Base-by-base conservation (phyloP, 2,329 filamentous ascomycete genomes). In the Hymenoscyphus linearis region DNA sequence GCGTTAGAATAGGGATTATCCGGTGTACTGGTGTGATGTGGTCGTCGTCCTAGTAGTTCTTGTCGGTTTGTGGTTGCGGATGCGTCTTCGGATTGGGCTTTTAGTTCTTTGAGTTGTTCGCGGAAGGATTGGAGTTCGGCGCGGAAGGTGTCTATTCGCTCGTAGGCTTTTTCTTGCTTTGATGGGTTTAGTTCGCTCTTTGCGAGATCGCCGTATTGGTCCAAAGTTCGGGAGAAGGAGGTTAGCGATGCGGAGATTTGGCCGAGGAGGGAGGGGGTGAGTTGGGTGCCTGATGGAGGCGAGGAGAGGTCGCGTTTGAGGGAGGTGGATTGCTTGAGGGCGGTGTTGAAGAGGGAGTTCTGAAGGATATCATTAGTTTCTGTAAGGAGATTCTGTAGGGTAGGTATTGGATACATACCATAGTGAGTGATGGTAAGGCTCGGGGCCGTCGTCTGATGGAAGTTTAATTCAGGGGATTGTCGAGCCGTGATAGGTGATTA, bases 111-210 rank as follows among this genome's bases (percentile, higher is more conserved):
- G 68, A 97, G 88, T 68, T 90, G 87, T 25, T 84, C 76, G 37
- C 91, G 84, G 74, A 92, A 96, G 59, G 93, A 90, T 57, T 86
- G 77, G 2, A 98, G 83, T 72, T 98, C 93, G 52, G 82, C 76
- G 62, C 91, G 87, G 76, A 99, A 99, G 69, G 86, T 91, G 75
- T 90, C 89, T 62, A 96, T 82, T 52, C 95, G 85, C 72, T 96
- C 91, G 66, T 85, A 81, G 0, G 93, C 95, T 72, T 98, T 96
- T 63, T 95, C 88, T 69, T 96, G 90, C 77, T 98, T 99, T 62
- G 90, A 88, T 4, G 89, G 84, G 60, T 96, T 93, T 35, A 96
- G 85, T 75, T 99, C 95, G 70, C 93, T 90, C 67, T 90, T 90
- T 1, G 93, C 89, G 34, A 96, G 85, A 60, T 84, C 83, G 70